These are phyloP conservation scores for Pseudogymnoascus sp. DNA, from an alignment of 2,329 filamentous ascomycete genomes.

Conservation along the genomic window DNA sequence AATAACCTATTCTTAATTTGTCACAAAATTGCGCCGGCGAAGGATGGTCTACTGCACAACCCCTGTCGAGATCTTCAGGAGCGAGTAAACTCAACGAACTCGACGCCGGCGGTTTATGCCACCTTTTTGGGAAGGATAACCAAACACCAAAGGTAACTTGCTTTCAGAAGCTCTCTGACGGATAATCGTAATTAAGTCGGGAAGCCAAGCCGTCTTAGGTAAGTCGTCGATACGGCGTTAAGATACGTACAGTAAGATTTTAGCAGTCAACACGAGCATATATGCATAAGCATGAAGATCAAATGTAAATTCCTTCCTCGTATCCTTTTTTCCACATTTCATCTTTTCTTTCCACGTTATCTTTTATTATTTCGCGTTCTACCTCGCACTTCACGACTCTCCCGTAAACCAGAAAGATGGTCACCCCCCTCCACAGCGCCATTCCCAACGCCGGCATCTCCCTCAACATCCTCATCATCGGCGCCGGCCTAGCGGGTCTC, in stretches of 20 bases:
- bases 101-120: not conserved
- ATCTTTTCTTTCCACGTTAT: not conserved
- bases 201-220: not conserved
- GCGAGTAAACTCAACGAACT: not conserved
- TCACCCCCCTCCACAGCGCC: not conserved
- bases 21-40: not conserved
- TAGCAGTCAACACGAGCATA: not conserved
- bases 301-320: not conserved
- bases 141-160: not conserved
- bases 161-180: too few species aligned
- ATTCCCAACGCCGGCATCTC: not conserved
- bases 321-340: not conserved
- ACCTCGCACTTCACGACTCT: not conserved
- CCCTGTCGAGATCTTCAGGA: not conserved
- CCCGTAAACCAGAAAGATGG: not conserved
- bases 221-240: not conserved
- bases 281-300: not conserved
- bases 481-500: slow-evolving; percentile 36
- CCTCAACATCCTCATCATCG: slow-evolving; percentile 21
- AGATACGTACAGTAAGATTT: not conserved
- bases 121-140: not conserved
- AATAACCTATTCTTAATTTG: not conserved
- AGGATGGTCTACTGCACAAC: not conserved
- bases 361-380: not conserved
- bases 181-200: too few species aligned